Conservation (phyloP, 2,329 filamentous ascomycete genomes). For the Monosporascus sp. region DNA sequence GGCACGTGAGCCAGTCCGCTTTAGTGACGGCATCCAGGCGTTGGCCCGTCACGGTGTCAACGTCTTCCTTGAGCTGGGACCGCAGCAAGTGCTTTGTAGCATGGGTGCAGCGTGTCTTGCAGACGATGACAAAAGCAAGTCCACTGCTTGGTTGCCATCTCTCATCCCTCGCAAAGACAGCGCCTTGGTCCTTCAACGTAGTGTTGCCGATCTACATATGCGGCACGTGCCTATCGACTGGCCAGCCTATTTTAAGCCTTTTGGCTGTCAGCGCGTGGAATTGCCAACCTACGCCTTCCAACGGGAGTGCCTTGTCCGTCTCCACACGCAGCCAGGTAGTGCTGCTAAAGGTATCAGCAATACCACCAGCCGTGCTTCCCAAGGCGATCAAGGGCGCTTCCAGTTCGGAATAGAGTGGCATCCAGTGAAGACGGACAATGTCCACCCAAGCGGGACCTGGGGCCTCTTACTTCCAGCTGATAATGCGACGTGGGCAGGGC, state of each 20-base stretch:
- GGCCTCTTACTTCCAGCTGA: slow-evolving; percentile 7
- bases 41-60: slow-evolving; percentile 17
- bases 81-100: slow-evolving; percentile 20
- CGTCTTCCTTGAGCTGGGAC: slow-evolving; percentile 26
- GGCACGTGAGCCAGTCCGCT: slow-evolving; percentile 21
- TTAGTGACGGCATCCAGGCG: slow-evolving; percentile 22
- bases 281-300: slow-evolving; percentile 28
- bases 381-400: slow-evolving; percentile 2
- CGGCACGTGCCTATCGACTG: slow-evolving; percentile 23
- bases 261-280: slow-evolving; percentile 19
- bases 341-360: no score
- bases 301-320: slow-evolving; percentile 5
- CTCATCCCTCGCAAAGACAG: slow-evolving; percentile 11
- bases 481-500: slow-evolving; percentile 2
- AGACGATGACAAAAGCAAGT: slow-evolving; percentile 1
- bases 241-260: slow-evolving; percentile 22
- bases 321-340: no score
- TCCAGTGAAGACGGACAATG: slow-evolving; percentile 1
- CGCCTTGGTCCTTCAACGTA: slow-evolving; percentile 13
- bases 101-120: slow-evolving; percentile 21
- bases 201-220: slow-evolving; percentile 19
- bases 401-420: slow-evolving; percentile 15
- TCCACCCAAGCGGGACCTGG: slow-evolving; percentile 7
- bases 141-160: slow-evolving; percentile 21
- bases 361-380: neutral